Evolutionary conservation across 2,329 filamentous ascomycete species (phyloP).

Genomic region (Calycina marina): DNA sequence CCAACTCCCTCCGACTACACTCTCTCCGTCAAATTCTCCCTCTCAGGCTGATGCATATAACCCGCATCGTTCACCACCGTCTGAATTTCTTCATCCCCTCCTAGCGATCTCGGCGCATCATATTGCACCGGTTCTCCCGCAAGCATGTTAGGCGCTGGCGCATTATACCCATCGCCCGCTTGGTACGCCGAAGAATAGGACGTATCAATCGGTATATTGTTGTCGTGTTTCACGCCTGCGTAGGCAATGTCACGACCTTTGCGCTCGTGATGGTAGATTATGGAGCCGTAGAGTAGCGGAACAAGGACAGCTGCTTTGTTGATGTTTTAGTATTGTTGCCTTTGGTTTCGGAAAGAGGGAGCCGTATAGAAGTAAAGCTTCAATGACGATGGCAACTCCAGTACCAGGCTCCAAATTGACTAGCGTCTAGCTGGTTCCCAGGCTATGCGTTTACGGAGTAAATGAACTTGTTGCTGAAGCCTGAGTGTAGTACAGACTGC

Average conservation of each 20-base stretch:
- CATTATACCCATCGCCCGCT: too few species aligned
- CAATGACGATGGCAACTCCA: constrained; percentile 10
- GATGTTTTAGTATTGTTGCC: neutral
- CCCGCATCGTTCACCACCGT: neutral
- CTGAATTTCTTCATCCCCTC: neutral
- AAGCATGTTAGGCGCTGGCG: too few species aligned
- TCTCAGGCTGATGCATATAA: neutral
- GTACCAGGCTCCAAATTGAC: too few species aligned
- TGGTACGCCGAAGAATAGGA: neutral
- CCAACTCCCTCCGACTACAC: neutral
- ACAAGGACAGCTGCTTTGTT: constrained; percentile 13
- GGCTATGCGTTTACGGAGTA: too few species aligned
- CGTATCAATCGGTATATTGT: constrained; percentile 1
- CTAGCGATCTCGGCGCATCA: neutral
- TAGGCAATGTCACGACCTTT: too few species aligned
- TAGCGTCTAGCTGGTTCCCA: too few species aligned
- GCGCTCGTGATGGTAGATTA: constrained; percentile 11
- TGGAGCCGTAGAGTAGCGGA: constrained; percentile 15
- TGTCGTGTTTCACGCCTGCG: constrained; percentile 4
- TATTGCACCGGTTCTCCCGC: neutral
- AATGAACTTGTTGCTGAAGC: too few species aligned
- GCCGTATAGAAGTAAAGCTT: constrained; percentile 12
- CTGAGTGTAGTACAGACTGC: too few species aligned
- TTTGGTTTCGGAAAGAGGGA: neutral
- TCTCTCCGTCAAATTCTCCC: neutral